Conservation (phyloP, 1,139 yeast genomes). For the Kodamaea suecica region DNA sequence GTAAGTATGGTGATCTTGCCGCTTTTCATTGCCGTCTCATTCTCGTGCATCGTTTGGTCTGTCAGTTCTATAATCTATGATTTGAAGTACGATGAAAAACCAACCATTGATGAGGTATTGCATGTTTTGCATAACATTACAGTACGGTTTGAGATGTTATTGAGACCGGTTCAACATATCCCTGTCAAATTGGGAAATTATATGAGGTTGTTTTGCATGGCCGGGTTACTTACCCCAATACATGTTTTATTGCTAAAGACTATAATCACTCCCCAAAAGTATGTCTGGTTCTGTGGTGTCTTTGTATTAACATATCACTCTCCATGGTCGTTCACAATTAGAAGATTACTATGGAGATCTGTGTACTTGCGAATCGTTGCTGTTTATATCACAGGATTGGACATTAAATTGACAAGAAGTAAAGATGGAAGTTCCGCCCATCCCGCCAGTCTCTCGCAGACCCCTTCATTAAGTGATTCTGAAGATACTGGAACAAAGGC, state of each 20-base stretch:
- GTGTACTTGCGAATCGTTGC: conserved; percentile 41
- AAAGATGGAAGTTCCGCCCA: conserved; percentile 14
- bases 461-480: conserved; percentile 25
- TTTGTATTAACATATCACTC: conserved; percentile 49
- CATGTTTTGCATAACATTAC: conserved; percentile 50
- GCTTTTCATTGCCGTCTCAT: conserved; percentile 28
- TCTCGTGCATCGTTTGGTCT: conserved; percentile 46
- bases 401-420: conserved; percentile 26
- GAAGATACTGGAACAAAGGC: conserved; percentile 22
- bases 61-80: conserved; percentile 43
- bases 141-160: conserved; percentile 42
- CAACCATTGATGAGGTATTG: conserved; percentile 57
- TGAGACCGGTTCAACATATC: conserved; percentile 40
- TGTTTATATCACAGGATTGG: conserved; percentile 47
- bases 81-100: conserved; percentile 43
- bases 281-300: conserved; percentile 37
- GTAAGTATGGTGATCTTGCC: conserved; percentile 40
- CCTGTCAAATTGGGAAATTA: conserved; percentile 26
- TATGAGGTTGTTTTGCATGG: conserved; percentile 30
- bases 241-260: conserved; percentile 38
- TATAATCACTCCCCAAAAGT: conserved; percentile 35
- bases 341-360: conserved; percentile 56
- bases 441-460: conserved; percentile 21
- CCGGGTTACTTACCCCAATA: conserved; percentile 44
- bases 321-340: conserved; percentile 49